Base-by-base conservation (phyloP, 371 early-diverging fungal genomes). In the Zopfochytrium polystomum region DNA sequence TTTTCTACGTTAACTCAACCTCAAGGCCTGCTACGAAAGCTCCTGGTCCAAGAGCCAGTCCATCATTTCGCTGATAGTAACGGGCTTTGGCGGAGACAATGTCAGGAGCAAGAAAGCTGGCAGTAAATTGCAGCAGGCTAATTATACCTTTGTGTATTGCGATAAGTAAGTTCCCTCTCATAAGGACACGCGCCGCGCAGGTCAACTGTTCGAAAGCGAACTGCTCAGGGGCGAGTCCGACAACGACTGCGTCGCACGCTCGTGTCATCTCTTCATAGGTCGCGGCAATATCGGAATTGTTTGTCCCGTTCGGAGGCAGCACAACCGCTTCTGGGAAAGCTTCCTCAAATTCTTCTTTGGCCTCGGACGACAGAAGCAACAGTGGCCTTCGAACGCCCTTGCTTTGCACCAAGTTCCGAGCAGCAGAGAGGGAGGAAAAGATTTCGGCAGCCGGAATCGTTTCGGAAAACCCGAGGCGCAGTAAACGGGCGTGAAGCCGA, bases 141-240 rank as follows among this genome's bases (percentile, higher is more conserved):
- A n/a, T n/a, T n/a, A n/a, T n/a, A 3, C 85, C 91, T 59, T 87
- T 86, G 66, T 93, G 93, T 1, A 90, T 85, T 7, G 90, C 91
- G 54, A 91, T 80, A 49, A 90, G 58, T 5, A 77, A 65, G 1
- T 74, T 75, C 0, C 75, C 75, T 15, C 27, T 32, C 18, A 75
- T 52, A 31, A 79, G 73, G 20, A 88, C 73, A 5, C 82, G 77
- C 58, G 88, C 86, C 0, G 89, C 90, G 55, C 78, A 72, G 58
- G 86, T 87, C 65, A 88, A 58, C 81, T 71, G 74, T 7, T 76
- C 79, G 67, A 91, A 93, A 32, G 86, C 68, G 51, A 93, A 87
- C 60, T 75, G 77, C 2, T 85, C 81, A 4, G 90, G 92, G 0
- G 90, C 86, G 33, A 91, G 73, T 1, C 93, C 93, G 6, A 91